Base-by-base conservation (phyloP, 2,329 filamentous ascomycete species). In the Trichophaea hybrida region DNA sequence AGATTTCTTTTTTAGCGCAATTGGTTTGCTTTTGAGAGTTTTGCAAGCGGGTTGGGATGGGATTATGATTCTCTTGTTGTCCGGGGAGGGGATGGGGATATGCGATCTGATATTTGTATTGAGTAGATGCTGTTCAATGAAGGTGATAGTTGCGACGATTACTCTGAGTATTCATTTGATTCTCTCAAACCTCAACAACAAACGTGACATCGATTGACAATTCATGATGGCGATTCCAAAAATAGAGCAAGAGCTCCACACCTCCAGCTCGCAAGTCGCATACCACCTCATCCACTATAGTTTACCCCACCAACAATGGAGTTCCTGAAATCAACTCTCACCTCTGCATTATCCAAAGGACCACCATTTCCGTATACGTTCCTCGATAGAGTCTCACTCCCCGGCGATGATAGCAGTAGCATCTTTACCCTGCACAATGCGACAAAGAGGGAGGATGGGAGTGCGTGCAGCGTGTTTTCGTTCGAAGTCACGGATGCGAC, bases 301-400 rank as follows among this genome's bases (percentile, higher is more conserved):
- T 33, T 51, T 13, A 6, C n/a, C 34, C 40, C 33, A 32, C n/a
- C 48, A 43, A 58, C 67, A 67, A 98, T 98, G 93, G 90, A 98
- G 73, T 97, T 97, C 70, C 80, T 98, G 71, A 97, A 97, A 75
- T 97, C 90, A 63, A 93, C 93, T 56, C 89, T 97, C 71, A 91
- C 90, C 50, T 97, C 93, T 63, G 91, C 90, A 68, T 97, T 98
- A 69, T 88, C 93, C 50, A 93, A 95, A 72, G 90, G 91, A 1
- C 89, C 90, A 57, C 84, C 90, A 5, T 94, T 96, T 70, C 89
- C 89, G 4, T 97, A 95, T 72, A 84, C 80, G 52, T 93, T 97
- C 71, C 91, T 90, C 69, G 93, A 98, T 73, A 82, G 85, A 71
- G 86, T 97, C 61, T 35, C 50, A 6, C 24, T 53, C n/a, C 50